phyloP scores from a whole-genome alignment of 2,329 filamentous ascomycete genomes.

The Fusarium torreyae region DNA sequence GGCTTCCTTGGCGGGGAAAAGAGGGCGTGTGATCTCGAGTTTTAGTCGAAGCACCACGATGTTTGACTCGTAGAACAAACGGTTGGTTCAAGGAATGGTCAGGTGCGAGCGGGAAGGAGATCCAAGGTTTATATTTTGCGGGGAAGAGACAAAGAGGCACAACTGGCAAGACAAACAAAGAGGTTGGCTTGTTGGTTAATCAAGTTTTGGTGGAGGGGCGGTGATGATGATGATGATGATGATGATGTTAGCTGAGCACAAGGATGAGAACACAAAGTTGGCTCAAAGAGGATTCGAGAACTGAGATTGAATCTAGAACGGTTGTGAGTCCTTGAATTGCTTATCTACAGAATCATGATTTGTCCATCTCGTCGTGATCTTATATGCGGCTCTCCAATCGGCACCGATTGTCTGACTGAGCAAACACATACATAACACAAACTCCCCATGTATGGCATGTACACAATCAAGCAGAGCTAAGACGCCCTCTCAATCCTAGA shows the following conservation, averaged over 20 bases:
- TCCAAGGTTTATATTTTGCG: conserved; percentile 28
- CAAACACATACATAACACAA: conserved; percentile 4
- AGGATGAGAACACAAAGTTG: neutral
- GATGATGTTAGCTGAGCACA: neutral
- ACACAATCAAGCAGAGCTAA: conserved; percentile 21
- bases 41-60: conserved; percentile 25
- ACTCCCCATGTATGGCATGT: neutral
- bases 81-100: conserved; percentile 40
- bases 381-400: conserved; percentile 28
- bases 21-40: conserved; percentile 45
- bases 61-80: conserved; percentile 35
- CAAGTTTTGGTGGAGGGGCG: conserved; percentile 7
- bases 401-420: neutral
- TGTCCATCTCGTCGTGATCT: conserved; percentile 9
- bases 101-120: conserved; percentile 37
- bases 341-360: conserved; percentile 2
- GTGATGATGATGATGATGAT: neutral
- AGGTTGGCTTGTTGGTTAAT: conserved; percentile 1
- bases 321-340: neutral
- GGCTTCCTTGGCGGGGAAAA: conserved; percentile 38
- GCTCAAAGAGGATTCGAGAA: neutral
- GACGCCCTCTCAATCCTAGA: conserved; percentile 36
- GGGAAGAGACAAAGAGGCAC: conserved; percentile 29
- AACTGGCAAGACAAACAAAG: conserved; percentile 11
- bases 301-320: neutral